phyloP scores from a whole-genome alignment of 768 basidiomycete genomes.

The Mycena polygramma region DNA sequence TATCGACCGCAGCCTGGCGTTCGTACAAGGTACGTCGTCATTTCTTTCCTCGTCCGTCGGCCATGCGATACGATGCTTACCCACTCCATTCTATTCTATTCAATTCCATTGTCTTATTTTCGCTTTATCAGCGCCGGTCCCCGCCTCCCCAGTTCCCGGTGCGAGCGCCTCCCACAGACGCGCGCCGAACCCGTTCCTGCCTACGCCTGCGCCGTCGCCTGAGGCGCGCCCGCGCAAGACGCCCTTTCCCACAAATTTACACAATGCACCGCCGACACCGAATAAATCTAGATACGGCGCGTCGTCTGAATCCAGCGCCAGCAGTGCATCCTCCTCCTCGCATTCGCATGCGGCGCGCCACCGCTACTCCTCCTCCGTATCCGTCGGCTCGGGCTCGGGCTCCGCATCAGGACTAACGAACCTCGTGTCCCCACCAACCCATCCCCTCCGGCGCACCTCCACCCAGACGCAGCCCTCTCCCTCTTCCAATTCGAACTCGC shows the following conservation, averaged over 20 bases:
- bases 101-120: too few relatives aligned
- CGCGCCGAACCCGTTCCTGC: conserved; percentile 25
- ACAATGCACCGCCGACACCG: neutral
- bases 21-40: conserved; percentile 62
- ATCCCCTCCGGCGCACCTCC: conserved; percentile 26
- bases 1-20: conserved; percentile 62
- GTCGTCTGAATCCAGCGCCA: neutral
- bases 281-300: neutral
- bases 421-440: conserved; percentile 14
- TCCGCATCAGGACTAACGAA: neutral
- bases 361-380: conserved; percentile 19
- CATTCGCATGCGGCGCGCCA: neutral
- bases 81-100: neutral
- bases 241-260: neutral
- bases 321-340: neutral
- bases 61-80: neutral
- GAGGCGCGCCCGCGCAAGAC: conserved; percentile 22
- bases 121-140: neutral
- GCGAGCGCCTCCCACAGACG: neutral
- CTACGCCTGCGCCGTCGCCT: conserved; percentile 35
- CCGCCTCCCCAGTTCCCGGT: neutral
- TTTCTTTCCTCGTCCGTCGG: neutral
- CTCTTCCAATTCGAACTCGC: too few relatives aligned
- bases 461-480: neutral
- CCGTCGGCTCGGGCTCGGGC: neutral